Percentiles rank a stretch among this genome's conserved stretches.
phyloP scores from a whole-genome alignment of 1,139 yeast species.

The Candida sp. region DNA sequence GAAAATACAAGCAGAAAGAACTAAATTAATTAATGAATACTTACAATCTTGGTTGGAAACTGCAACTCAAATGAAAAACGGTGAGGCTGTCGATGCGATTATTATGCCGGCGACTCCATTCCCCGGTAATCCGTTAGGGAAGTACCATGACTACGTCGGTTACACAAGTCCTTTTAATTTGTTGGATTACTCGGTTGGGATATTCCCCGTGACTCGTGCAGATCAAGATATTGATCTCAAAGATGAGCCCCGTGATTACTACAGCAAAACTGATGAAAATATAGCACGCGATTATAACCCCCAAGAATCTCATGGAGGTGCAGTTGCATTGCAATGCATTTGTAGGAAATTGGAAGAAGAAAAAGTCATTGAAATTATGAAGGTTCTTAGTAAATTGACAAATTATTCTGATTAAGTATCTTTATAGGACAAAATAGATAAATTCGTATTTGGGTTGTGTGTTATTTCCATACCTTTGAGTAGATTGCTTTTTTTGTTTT shows the following conservation, averaged over 20 bases:
- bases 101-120: constrained; percentile 46
- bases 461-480: no score
- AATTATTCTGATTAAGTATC: constrained; percentile 6
- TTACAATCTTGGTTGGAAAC: constrained; percentile 37
- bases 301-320: constrained; percentile 56
- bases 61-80: constrained; percentile 24
- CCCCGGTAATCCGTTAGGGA: constrained; percentile 42
- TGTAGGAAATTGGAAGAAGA: constrained; percentile 62
- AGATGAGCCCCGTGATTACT: constrained; percentile 14
- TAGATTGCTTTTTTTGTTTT: no score
- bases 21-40: constrained; percentile 27
- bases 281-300: constrained; percentile 47
- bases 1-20: constrained; percentile 36
- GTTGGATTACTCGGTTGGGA: constrained; percentile 56
- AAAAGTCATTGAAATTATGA: constrained; percentile 44
- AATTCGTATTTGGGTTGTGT: no score
- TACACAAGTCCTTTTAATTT: constrained; percentile 61
- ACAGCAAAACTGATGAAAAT: constrained; percentile 15
- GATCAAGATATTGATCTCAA: constrained; percentile 38
- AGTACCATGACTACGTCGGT: constrained; percentile 30
- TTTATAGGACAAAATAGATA: no score
- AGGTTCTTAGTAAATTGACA: constrained; percentile 17
- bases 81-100: constrained; percentile 46
- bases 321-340: constrained; percentile 63
- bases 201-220: constrained; percentile 55